phyloP scores from a whole-genome alignment of 2,329 filamentous ascomycete genomes.

The Epichloe brachyelytri region DNA sequence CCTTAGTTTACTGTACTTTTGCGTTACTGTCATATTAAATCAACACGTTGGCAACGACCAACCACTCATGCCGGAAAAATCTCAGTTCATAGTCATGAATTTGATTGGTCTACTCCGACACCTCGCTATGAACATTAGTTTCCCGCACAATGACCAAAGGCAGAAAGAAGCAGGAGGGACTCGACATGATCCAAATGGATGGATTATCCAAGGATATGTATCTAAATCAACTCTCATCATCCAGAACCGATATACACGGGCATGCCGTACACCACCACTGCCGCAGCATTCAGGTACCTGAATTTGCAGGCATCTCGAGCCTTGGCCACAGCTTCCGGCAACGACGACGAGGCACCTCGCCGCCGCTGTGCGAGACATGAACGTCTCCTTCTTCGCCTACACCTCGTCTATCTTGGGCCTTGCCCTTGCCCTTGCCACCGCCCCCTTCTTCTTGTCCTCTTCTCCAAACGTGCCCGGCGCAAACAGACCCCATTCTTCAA shows the following conservation, averaged over 20 bases:
- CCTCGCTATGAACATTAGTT: too few species aligned
- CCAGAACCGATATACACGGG: constrained; percentile 61
- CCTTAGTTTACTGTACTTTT: too few species aligned
- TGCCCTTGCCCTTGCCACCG: neutral
- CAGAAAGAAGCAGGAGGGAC: too few species aligned
- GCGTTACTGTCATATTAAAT: too few species aligned
- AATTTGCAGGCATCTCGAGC: constrained; percentile 73
- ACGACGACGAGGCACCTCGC: constrained; percentile 23
- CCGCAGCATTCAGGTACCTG: constrained; percentile 83
- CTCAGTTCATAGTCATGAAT: too few species aligned
- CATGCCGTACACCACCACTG: constrained; percentile 88
- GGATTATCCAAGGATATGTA: neutral
- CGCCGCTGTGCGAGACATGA: neutral
- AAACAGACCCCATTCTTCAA: constrained; percentile 79
- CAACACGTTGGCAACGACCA: too few species aligned
- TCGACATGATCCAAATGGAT: too few species aligned
- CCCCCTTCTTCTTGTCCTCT: constrained; percentile 15
- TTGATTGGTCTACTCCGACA: too few species aligned
- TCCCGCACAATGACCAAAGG: too few species aligned
- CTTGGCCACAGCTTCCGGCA: constrained; percentile 70
- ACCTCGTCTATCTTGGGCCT: neutral
- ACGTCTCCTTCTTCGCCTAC: constrained; percentile 2
- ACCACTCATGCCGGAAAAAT: too few species aligned
- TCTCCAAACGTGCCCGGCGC: constrained; percentile 31
- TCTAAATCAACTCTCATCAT: neutral